Evolutionary conservation across 768 basidiomycete genomes (phyloP), one percentile per base, ranked within the genome.

Genomic region (Mycena polygramma): DNA sequence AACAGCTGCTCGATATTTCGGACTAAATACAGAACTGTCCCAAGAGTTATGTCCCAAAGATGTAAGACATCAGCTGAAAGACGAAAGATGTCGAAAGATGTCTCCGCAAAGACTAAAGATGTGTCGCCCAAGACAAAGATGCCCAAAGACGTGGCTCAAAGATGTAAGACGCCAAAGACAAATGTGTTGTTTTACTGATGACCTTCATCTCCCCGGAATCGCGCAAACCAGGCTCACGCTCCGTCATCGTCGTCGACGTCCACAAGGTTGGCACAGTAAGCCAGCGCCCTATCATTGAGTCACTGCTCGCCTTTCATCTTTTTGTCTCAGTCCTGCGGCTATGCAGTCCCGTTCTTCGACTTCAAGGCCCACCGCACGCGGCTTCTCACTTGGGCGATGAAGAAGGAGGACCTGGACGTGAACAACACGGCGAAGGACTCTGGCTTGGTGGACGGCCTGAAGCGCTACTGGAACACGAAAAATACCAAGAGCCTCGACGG

Each of bases 181-280:
- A n/a, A n/a, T n/a, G n/a, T n/a, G n/a, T n/a, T n/a, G n/a, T n/a
- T n/a, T n/a, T n/a, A n/a, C n/a, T n/a, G n/a, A n/a, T n/a, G n/a
- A n/a, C 75, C 0, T 82, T 88, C 49, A 82, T 92, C 24, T 84
- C 88, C 0, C 76, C 80, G 0, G 79, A 81, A 30, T 77, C 76
- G 39, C 85, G 91, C 13, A 82, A 84, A 66, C 82, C 87, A 7
- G 90, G 91, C 22, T 89, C 90, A 0, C 86, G 91, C 26, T 84
- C 90, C 7, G 83, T 87, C 41, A 89, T 92, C 71, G 81, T 90
- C 62, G 75, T 93, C 20, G 86, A 91, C 70, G 84, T 92, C 13
- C 81, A 87, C 77, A 88, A 88, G 80, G 89, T 91, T 64, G 79
- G 80, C 57, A 83, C 83, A 3, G 87, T 86, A 73, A 71, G 84